phyloP scores from a whole-genome alignment of 2,329 filamentous ascomycete species.

The Cercospora nicotianae region DNA sequence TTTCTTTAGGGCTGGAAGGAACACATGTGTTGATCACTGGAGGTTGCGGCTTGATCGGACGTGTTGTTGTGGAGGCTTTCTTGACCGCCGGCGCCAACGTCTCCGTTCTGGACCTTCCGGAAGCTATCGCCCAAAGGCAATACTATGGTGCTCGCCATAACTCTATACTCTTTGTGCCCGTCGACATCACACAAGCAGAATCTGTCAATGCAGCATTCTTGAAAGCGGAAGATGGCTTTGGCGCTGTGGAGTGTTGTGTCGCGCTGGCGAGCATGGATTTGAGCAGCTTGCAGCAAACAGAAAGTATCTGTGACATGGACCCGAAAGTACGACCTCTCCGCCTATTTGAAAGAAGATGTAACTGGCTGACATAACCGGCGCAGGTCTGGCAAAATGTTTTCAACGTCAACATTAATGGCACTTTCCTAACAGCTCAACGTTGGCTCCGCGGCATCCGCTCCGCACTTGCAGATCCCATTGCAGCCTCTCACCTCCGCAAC shows the following conservation, averaged over 20 bases:
- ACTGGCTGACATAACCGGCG: background rate
- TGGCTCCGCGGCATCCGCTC: conserved; percentile 45
- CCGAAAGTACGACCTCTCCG: conserved; percentile 26
- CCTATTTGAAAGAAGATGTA: background rate
- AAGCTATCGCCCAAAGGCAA: conserved; percentile 7
- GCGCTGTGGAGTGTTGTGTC: conserved; percentile 45
- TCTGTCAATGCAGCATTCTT: conserved; percentile 40
- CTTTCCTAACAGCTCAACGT: conserved; percentile 46
- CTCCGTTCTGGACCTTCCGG: conserved; percentile 34
- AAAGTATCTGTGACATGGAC: conserved; percentile 44
- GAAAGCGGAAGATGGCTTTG: conserved; percentile 38
- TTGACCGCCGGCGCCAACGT: conserved; percentile 47
- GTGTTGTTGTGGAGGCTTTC: conserved; percentile 43
- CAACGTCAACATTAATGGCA: conserved; percentile 47
- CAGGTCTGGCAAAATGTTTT: conserved; percentile 44
- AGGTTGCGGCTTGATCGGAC: conserved; percentile 45
- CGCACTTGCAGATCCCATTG: conserved; percentile 22
- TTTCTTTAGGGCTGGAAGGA: conserved; percentile 41
- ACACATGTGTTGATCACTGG: conserved; percentile 47
- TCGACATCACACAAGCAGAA: conserved; percentile 40
- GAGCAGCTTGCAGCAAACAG: conserved; percentile 43
- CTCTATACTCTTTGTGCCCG: conserved; percentile 10
- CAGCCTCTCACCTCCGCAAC: conserved; percentile 33
- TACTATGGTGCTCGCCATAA: conserved; percentile 9
- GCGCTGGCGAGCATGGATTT: conserved; percentile 49